Conservation (phyloP, 2,329 filamentous ascomycete species). For the Emmonsiellopsis sp. region DNA sequence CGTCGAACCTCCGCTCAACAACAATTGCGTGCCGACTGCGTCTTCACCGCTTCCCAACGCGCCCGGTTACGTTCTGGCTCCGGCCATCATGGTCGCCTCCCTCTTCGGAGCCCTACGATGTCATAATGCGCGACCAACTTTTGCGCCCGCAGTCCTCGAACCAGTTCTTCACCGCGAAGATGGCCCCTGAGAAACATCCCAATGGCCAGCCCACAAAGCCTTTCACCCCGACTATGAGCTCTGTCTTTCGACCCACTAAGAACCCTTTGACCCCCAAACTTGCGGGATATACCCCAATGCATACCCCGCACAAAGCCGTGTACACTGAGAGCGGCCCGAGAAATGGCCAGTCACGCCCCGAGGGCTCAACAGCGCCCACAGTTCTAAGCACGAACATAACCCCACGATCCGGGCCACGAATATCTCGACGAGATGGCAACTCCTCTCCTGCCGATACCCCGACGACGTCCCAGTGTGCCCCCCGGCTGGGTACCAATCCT, state of each 20-base stretch:
- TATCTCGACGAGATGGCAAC: conserved; percentile 59
- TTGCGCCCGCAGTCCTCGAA: conserved; percentile 20
- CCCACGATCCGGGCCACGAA: conserved; percentile 66
- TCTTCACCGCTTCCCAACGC: neutral
- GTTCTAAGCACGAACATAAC: conserved; percentile 63
- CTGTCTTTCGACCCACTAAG: conserved; percentile 47
- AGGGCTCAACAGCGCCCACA: conserved; percentile 45
- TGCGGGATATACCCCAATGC: conserved; percentile 26
- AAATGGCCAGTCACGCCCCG: conserved; percentile 27
- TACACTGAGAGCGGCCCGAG: conserved; percentile 24
- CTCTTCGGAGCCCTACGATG: conserved; percentile 29
- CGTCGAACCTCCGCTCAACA: neutral
- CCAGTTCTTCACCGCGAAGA: conserved; percentile 20
- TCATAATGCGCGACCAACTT: conserved; percentile 35
- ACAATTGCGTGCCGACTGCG: neutral
- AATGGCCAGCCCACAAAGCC: conserved; percentile 44
- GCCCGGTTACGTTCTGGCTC: conserved; percentile 10
- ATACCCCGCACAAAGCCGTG: conserved; percentile 24
- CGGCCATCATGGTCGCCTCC: conserved; percentile 28
- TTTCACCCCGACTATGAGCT: conserved; percentile 59
- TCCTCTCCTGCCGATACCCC: conserved; percentile 54
- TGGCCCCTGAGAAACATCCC: conserved; percentile 45
- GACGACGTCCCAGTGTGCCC: conserved; percentile 19
- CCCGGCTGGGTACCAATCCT: conserved; percentile 11
- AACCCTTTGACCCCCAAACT: conserved; percentile 52